These are phyloP conservation scores for Cetraspora pellucida DNA, from an alignment of 192 early-diverging fungal species.

Conservation along the genomic window DNA sequence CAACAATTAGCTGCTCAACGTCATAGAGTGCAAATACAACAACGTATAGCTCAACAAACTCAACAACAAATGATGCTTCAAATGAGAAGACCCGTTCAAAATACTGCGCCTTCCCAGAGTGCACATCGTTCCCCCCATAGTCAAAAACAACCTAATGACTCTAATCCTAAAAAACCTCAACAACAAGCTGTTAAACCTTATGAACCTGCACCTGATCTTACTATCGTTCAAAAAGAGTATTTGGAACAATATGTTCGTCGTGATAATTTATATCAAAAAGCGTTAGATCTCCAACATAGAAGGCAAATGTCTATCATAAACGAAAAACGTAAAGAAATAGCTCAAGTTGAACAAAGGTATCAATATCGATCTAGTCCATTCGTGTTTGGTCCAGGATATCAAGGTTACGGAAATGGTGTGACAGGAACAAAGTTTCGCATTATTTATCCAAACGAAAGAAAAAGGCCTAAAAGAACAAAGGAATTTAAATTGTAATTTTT, in stretches of 20 bases:
- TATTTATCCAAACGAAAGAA: slow-evolving; percentile 52
- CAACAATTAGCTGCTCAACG: slow-evolving; percentile 13
- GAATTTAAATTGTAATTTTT: slow-evolving; percentile 55
- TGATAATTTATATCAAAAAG: slow-evolving; percentile 51
- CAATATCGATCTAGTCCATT: slow-evolving; percentile 35
- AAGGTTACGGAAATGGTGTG: slow-evolving; percentile 58
- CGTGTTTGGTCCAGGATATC: slow-evolving; percentile 64
- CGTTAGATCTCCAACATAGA: slow-evolving; percentile 53
- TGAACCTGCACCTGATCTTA: slow-evolving; percentile 42
- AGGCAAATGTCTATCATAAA: slow-evolving; percentile 46
- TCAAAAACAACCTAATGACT: slow-evolving; percentile 1
- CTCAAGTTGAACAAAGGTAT: slow-evolving; percentile 41
- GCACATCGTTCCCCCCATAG: neutral
- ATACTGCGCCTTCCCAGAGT: neutral
- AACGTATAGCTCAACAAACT: slow-evolving; percentile 26
- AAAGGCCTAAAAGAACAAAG: slow-evolving; percentile 46
- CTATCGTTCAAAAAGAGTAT: slow-evolving; percentile 39
- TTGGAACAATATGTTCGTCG: slow-evolving; percentile 47
- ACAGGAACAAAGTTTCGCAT: slow-evolving; percentile 47
- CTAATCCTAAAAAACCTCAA: neutral
- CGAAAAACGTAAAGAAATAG: slow-evolving; percentile 47
- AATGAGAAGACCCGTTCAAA: neutral
- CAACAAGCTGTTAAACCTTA: neutral
- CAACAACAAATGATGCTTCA: slow-evolving; percentile 25
- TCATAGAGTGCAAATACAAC: neutral